These are phyloP conservation scores for Colletotrichum abscissum DNA, from an alignment of 2,329 filamentous ascomycete genomes.

Conservation along the genomic window DNA sequence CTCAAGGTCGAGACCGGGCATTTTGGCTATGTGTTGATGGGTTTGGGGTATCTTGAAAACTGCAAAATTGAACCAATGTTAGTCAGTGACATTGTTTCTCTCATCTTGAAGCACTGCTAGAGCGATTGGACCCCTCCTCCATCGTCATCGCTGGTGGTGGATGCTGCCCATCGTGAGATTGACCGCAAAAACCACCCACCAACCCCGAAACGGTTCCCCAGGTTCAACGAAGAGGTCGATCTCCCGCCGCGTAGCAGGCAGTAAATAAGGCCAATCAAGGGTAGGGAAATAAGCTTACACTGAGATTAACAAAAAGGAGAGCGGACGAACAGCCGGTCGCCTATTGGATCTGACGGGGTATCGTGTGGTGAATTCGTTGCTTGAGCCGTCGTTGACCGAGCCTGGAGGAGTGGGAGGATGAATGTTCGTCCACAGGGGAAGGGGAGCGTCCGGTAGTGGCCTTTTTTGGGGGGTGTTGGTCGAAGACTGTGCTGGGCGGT, in stretches of 20 bases:
- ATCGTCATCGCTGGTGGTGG: neutral
- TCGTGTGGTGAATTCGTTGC: constrained; percentile 27
- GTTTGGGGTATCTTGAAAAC: constrained; percentile 22
- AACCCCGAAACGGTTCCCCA: neutral
- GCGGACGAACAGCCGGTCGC: constrained; percentile 4
- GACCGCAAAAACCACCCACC: neutral
- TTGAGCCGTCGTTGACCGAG: constrained; percentile 36
- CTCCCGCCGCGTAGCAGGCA: neutral
- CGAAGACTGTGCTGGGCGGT: constrained; percentile 4
- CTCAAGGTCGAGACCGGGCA: constrained; percentile 55
- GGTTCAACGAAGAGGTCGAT: neutral
- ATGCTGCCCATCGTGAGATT: constrained; percentile 10
- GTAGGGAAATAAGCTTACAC: constrained; percentile 15
- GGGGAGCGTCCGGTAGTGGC: constrained; percentile 10
- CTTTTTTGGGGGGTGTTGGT: constrained; percentile 12
- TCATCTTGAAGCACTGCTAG: neutral
- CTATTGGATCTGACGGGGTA: constrained; percentile 22
- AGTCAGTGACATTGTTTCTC: neutral
- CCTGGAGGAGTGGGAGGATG: constrained; percentile 25
- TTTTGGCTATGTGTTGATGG: constrained; percentile 39
- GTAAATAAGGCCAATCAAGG: neutral
- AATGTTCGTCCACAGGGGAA: constrained; percentile 36
- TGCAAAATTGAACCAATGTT: neutral
- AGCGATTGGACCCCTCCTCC: neutral
- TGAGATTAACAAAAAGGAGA: neutral